A percentile compares a stretch with the other conserved stretches of the same genome.
phyloP scores from a whole-genome alignment of 805 yeast genomes.

The Zygotorulaspora chibaensis region DNA sequence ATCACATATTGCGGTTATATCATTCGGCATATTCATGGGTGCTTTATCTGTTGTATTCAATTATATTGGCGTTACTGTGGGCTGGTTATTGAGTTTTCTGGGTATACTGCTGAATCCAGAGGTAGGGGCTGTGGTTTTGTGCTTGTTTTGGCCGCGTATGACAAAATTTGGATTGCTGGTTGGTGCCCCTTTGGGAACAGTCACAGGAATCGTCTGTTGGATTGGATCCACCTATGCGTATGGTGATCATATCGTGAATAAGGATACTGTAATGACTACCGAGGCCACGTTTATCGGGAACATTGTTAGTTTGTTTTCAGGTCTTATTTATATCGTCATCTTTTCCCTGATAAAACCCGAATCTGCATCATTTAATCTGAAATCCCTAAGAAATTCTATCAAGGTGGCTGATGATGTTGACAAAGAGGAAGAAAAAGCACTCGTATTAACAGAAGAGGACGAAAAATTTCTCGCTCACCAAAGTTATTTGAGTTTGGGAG shows the following conservation, averaged over 20 bases:
- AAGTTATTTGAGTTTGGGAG: slow-evolving; percentile 38
- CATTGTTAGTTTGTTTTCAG: slow-evolving; percentile 38
- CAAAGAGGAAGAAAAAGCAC: slow-evolving; percentile 30
- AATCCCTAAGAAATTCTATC: slow-evolving; percentile 19
- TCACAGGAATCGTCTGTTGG: slow-evolving; percentile 50
- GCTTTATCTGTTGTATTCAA: slow-evolving; percentile 39
- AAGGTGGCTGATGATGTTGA: slow-evolving; percentile 38
- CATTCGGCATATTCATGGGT: slow-evolving; percentile 42
- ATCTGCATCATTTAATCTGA: slow-evolving; percentile 31
- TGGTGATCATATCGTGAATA: slow-evolving; percentile 42
- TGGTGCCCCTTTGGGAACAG: slow-evolving; percentile 44
- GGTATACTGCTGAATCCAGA: slow-evolving; percentile 41
- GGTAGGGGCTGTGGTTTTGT: slow-evolving; percentile 32
- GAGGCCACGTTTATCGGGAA: slow-evolving; percentile 43
- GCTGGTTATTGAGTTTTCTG: slow-evolving; percentile 39
- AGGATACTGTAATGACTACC: slow-evolving; percentile 43
- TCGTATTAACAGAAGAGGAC: slow-evolving; percentile 22
- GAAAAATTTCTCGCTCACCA: slow-evolving; percentile 34
- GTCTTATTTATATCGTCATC: slow-evolving; percentile 29
- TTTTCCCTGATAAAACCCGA: slow-evolving; percentile 33
- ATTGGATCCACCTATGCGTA: slow-evolving; percentile 41
- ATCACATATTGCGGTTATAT: slow-evolving; percentile 35
- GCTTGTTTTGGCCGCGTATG: slow-evolving; percentile 30
- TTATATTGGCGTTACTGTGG: slow-evolving; percentile 40
- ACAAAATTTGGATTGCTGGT: slow-evolving; percentile 15